Evolutionary conservation across 2,329 filamentous ascomycete genomes (phyloP), one percentile per base, ranked within the genome.

Genomic region (Emmonsiellopsis sp.): DNA sequence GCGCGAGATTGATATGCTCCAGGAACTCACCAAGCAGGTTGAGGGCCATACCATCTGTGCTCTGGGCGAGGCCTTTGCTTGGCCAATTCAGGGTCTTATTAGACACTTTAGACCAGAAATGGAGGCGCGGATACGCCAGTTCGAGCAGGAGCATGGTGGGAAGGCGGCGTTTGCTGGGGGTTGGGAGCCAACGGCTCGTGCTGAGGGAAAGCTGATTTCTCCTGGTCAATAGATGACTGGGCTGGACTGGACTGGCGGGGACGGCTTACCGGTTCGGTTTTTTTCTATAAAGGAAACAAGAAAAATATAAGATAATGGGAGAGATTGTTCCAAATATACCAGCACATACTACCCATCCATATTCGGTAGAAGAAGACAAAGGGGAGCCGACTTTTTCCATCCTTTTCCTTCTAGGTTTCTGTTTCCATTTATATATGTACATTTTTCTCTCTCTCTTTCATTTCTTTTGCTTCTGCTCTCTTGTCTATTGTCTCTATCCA

Each of bases 11-110:
- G 93, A 98, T 71, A 98, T 98, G 93, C 82, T 98, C 61, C 93
- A 96, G 77, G 93, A 98, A 78, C 77, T 98, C 63, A 98, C 93
- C 58, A 98, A 98, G 81, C 93, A 98, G 76, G 93, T 98, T 57
- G 93, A 98, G 77, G 93, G 93, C 9, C 93, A 98, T 78, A 97
- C 93, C 47, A 98, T 98, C 66, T 98, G 93, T 74, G 93, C 92
- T 73, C 78, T 98, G 59, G 93, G 93, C 55, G 93, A 98, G 78
- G 93, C 93, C 58, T 98, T 98, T 64, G 91, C 93, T 59, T 98
- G 93, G 93, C 93, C 93, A 59, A 86, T 98, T 61, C 93, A 98
- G 76, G 93, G 93, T 71, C 82, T 98, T 56, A 98, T 98, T 74
- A 86, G 93, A 66, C 93, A 98, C 76, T 98, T 98, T 81, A 83